Base-by-base conservation (phyloP, 2,329 filamentous ascomycete species). In the Albophoma yamanashiensis region DNA sequence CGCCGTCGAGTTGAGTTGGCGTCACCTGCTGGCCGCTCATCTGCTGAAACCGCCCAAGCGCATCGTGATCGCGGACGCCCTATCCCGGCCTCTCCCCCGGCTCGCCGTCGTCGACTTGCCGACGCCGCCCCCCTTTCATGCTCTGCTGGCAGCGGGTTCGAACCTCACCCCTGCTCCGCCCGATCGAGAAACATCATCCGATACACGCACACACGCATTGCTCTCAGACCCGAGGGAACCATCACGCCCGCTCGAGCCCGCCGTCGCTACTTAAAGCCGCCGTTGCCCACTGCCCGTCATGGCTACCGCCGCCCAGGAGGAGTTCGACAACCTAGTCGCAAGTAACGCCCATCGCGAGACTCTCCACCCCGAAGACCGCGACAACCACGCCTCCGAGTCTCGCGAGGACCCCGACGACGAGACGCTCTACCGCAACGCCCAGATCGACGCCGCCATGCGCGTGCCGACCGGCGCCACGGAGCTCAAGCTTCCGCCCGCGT, bases 381-480 rank as follows among this genome's bases (percentile, higher is more conserved):
- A 82, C 74, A 73, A 76, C 67, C 75, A 78, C 62, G 71, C 75
- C 61, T 73, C 77, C 63, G 71, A 73, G 61, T 77, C 80, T 83
- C 67, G 81, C 68, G 76, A 84, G 67, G 81, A 84, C 61, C 73
- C 77, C 63, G 79, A 82, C 70, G 80, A 86, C 68, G 82, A 85
- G 69, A 81, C 84, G 67, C 67, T 69, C 15, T 79, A 78, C 67
- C 81, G 78, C 62, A 76, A 80, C 71, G 65, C 74, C 50, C 79
- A 83, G 68, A 83, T 88, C 71, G 81, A 87, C 71, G 80, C 81
- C 66, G 82, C 80, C 67, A 88, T 88, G 84, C 79, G 86, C 67
- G 85, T 86, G 72, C 82, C 86, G 58, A 78, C 80, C 61, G 75
- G 67, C 62, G 80, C 71, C 73, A 67, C 70, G 61, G 78, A 78